Conservation (phyloP, 1,284 basidiomycete species). For the Crepidotus sp. region DNA sequence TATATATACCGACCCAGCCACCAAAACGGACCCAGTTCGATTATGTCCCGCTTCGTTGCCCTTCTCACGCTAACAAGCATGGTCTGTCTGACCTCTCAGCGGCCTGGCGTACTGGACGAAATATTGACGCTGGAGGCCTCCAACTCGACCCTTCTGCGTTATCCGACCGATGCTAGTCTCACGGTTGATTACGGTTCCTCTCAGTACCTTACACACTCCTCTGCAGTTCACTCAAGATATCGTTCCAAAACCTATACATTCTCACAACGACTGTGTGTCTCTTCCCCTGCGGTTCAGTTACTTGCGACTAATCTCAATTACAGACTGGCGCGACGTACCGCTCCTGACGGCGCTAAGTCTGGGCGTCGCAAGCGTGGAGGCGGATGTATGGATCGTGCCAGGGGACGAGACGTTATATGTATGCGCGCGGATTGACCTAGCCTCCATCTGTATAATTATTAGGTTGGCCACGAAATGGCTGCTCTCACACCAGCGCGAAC, state of each 20-base stretch:
- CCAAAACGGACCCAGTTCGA: background rate
- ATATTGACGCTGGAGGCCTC: constrained; percentile 33
- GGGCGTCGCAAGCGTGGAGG: constrained; percentile 46
- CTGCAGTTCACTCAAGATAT: constrained; percentile 40
- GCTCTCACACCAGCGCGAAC: constrained; percentile 27
- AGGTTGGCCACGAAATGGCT: constrained; percentile 42
- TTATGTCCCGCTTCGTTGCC: constrained; percentile 4
- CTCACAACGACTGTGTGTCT: constrained; percentile 45
- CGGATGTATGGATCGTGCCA: constrained; percentile 44
- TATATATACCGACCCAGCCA: background rate
- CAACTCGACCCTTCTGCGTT: constrained; percentile 36
- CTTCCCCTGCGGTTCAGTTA: background rate
- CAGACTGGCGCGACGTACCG: constrained; percentile 49
- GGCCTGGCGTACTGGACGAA: constrained; percentile 28
- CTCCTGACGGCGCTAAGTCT: constrained; percentile 40
- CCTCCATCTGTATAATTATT: background rate
- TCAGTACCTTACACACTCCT: background rate
- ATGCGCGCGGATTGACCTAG: constrained; percentile 1
- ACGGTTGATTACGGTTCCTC: background rate
- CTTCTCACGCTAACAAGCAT: constrained; percentile 4
- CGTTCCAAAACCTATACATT: constrained; percentile 44
- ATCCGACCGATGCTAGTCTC: constrained; percentile 29
- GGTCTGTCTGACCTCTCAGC: constrained; percentile 14
- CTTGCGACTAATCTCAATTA: background rate
- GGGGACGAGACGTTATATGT: constrained; percentile 42